Conservation (phyloP, 2,329 filamentous ascomycete genomes). For the Colletotrichum camelliae region DNA sequence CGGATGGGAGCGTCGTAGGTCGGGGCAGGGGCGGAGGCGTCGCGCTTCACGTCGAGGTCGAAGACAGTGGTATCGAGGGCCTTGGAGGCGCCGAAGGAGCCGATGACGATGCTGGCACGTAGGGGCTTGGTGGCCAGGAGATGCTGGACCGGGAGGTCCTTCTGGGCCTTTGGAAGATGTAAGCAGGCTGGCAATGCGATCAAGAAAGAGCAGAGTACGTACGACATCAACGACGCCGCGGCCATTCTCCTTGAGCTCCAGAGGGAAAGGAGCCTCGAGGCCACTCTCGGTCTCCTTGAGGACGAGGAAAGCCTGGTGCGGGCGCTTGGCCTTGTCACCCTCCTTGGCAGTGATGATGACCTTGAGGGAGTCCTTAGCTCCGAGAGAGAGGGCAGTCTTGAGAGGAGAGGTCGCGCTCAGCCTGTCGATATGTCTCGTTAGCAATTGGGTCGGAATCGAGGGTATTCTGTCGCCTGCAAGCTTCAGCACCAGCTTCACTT, state of each 20-base stretch:
- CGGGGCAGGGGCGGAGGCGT: slow-evolving; percentile 64
- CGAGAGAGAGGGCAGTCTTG: slow-evolving; percentile 68
- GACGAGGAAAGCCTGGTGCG: slow-evolving; percentile 93
- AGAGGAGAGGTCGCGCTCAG: slow-evolving; percentile 66
- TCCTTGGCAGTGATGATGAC: slow-evolving; percentile 83
- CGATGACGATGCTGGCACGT: slow-evolving; percentile 82
- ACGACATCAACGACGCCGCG: slow-evolving; percentile 88
- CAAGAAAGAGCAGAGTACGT: slow-evolving; percentile 40
- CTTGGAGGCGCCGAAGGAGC: slow-evolving; percentile 78
- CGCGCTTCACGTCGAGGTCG: slow-evolving; percentile 69
- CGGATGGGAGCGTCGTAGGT: slow-evolving; percentile 73
- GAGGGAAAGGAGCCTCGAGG: slow-evolving; percentile 85
- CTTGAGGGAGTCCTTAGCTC: slow-evolving; percentile 77
- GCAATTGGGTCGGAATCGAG: slow-evolving; percentile 13
- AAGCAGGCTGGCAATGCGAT: slow-evolving; percentile 25
- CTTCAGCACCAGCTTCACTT: slow-evolving; percentile 32
- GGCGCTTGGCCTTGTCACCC: slow-evolving; percentile 77
- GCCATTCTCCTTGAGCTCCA: slow-evolving; percentile 85
- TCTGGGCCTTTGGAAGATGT: slow-evolving; percentile 69
- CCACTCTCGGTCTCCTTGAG: slow-evolving; percentile 75
- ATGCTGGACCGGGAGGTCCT: slow-evolving; percentile 87
- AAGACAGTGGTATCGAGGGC: slow-evolving; percentile 76
- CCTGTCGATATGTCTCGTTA: slow-evolving; percentile 42
- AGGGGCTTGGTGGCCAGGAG: slow-evolving; percentile 71
- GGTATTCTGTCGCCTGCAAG: slow-evolving; percentile 16